phyloP scores from a whole-genome alignment of 805 yeast genomes.

The Isabelozyma rhagii region DNA sequence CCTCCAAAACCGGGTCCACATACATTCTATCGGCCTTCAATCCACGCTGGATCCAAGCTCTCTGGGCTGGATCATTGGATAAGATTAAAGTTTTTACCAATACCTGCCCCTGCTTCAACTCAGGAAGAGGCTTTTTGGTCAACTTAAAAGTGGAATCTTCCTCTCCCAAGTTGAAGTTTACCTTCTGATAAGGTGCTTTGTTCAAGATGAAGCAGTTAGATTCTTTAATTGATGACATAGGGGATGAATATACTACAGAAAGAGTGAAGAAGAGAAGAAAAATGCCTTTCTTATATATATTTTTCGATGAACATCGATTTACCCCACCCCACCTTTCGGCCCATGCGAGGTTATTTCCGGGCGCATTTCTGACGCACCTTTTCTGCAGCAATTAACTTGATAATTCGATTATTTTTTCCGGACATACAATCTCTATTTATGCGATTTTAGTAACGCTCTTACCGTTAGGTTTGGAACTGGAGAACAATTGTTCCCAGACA shows the following conservation, averaged over 20 bases:
- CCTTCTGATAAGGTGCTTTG: slow-evolving; percentile 15
- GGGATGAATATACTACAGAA: not conserved
- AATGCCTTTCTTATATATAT: too few species aligned
- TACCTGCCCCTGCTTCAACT: slow-evolving; percentile 21
- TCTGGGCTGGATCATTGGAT: slow-evolving; percentile 36
- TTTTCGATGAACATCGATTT: too few species aligned
- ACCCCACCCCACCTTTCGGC: not conserved
- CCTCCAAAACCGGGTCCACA: slow-evolving; percentile 17
- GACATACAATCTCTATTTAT: slow-evolving; percentile 3
- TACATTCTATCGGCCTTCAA: slow-evolving; percentile 18
- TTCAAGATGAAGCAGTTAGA: slow-evolving; percentile 14
- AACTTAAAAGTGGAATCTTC: slow-evolving; percentile 30
- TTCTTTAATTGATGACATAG: not conserved
- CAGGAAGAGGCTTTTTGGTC: slow-evolving; percentile 9
- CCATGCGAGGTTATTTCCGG: not conserved
- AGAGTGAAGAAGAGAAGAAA: not conserved
- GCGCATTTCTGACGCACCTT: too few species aligned
- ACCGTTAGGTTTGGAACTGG: slow-evolving; percentile 44
- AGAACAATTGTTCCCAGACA: slow-evolving; percentile 46
- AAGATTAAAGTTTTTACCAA: slow-evolving; percentile 23
- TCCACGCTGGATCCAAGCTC: slow-evolving; percentile 34
- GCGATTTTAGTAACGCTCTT: slow-evolving; percentile 48
- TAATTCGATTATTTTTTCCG: not conserved
- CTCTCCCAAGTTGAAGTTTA: slow-evolving; percentile 15
- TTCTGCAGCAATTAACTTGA: too few species aligned